phyloP scores from a whole-genome alignment of 2,329 filamentous ascomycete genomes.

The Cadophora sp. region DNA sequence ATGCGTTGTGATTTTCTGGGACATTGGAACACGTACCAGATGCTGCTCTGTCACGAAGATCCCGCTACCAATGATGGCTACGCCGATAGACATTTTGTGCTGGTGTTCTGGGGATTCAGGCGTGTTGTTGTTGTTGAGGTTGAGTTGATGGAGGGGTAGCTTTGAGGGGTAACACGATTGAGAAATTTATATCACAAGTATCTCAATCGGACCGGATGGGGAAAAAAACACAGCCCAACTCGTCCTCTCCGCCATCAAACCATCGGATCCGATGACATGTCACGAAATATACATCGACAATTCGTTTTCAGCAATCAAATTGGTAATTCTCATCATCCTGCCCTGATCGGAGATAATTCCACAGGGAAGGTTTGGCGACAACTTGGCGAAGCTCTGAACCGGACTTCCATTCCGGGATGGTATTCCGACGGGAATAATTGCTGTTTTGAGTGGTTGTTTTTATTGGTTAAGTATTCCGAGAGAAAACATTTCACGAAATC shows the following conservation, averaged over 20 bases:
- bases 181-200: background rate
- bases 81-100: slow-evolving; percentile 51
- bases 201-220: background rate
- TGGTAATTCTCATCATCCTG: background rate
- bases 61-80: slow-evolving; percentile 68
- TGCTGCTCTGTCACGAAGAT: slow-evolving; percentile 67
- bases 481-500: too few species aligned
- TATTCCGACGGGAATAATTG: background rate
- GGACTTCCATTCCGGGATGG: background rate
- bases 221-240: background rate
- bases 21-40: slow-evolving; percentile 50
- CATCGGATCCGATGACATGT: background rate
- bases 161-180: background rate
- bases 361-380: slow-evolving; percentile 12
- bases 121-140: background rate
- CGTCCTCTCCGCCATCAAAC: background rate
- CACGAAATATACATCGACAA: background rate
- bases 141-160: slow-evolving; percentile 7
- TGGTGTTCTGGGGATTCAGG: background rate
- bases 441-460: background rate
- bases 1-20: background rate
- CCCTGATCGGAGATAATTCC: background rate
- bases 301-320: background rate
- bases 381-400: slow-evolving; percentile 3
- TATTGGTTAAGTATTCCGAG: too few species aligned